Evolutionary conservation across 345 rosid genomes (phyloP).

Genomic region (Litchi chinensis): DNA sequence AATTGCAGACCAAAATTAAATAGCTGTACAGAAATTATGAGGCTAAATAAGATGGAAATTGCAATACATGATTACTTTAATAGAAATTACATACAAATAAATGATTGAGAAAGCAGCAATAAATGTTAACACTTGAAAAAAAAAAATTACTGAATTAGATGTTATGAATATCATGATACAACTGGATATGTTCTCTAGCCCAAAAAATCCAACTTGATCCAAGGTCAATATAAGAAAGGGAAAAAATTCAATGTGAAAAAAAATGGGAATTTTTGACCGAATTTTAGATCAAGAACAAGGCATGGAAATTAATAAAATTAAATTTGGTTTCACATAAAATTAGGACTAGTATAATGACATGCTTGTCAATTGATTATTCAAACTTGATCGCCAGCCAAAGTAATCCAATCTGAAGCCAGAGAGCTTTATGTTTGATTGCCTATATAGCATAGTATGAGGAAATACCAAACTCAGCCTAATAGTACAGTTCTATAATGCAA

Average conservation of each 20-base stretch:
- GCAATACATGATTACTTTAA: neutral
- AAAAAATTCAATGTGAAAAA: neutral
- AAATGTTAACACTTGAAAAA: neutral
- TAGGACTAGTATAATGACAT: neutral
- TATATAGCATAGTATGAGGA: neutral
- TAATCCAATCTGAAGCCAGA: neutral
- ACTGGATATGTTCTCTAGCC: neutral
- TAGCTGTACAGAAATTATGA: neutral
- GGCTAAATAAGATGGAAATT: constrained; percentile 1
- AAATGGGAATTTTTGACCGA: too few species aligned
- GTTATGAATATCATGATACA: neutral
- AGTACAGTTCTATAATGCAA: neutral
- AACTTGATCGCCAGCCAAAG: neutral
- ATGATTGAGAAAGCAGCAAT: neutral
- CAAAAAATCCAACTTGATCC: neutral
- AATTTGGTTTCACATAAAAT: neutral
- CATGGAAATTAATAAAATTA: neutral
- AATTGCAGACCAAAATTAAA: neutral
- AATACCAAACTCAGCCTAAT: neutral
- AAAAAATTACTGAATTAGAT: neutral
- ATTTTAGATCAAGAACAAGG: neutral
- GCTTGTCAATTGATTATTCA: neutral
- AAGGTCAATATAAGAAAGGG: neutral
- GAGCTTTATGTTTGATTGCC: neutral
- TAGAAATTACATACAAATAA: neutral